Evolutionary conservation across 2,329 filamentous ascomycete genomes (phyloP).

Genomic region (Dothistroma pini): DNA sequence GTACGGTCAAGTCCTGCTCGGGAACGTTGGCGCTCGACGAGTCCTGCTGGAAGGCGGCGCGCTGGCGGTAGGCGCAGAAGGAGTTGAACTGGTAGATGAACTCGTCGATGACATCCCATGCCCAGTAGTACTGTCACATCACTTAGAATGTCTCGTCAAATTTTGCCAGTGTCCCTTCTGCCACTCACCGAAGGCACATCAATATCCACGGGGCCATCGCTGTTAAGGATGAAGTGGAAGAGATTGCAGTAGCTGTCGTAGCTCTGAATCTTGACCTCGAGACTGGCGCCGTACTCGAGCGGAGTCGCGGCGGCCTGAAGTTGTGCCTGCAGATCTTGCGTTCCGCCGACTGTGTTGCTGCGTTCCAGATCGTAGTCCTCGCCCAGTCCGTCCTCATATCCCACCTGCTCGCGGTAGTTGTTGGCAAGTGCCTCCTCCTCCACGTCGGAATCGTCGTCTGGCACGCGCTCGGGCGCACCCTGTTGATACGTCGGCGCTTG

Average conservation of each 20-base stretch:
- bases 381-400: slow-evolving; percentile 72
- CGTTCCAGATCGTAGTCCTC: slow-evolving; percentile 64
- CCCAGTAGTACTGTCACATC: slow-evolving; percentile 85
- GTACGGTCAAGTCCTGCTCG: slow-evolving; percentile 85
- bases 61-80: slow-evolving; percentile 94
- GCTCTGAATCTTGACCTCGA: slow-evolving; percentile 97
- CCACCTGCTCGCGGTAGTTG: slow-evolving; percentile 94
- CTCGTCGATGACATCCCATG: slow-evolving; percentile 99
- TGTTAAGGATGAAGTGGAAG: slow-evolving; percentile 99
- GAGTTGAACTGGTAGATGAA: slow-evolving; percentile 99
- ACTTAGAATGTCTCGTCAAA: slow-evolving; percentile 7
- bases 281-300: slow-evolving; percentile 89
- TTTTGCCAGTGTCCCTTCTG: background rate
- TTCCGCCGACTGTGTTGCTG: slow-evolving; percentile 59
- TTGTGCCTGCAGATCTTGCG: slow-evolving; percentile 90
- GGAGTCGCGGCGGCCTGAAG: slow-evolving; percentile 89
- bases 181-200: slow-evolving; percentile 90
- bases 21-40: slow-evolving; percentile 56
- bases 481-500: slow-evolving; percentile 41
- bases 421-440: slow-evolving; percentile 95
- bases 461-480: slow-evolving; percentile 35
- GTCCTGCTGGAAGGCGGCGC: slow-evolving; percentile 67
- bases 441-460: slow-evolving; percentile 69
- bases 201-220: slow-evolving; percentile 95
- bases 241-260: slow-evolving; percentile 99